phyloP scores from a whole-genome alignment of 2,329 filamentous ascomycete species.

The Elsinoe necatrix region DNA sequence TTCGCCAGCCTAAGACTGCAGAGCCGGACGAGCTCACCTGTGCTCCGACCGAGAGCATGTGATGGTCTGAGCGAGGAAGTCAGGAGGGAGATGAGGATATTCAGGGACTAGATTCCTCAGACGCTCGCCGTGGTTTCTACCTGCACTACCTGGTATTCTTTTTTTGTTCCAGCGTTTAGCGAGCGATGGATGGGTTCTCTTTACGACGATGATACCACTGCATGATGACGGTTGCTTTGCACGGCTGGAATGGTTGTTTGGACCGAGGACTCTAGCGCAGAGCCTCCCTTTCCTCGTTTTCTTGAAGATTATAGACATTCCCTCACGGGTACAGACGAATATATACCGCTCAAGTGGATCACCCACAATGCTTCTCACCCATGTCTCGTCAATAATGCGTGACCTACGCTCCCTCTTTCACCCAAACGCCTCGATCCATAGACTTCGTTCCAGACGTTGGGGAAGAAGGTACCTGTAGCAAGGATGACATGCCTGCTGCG shows the following conservation, averaged over 20 bases:
- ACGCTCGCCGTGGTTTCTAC: neutral
- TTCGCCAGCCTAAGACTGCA: constrained; percentile 7
- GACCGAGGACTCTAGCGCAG: constrained; percentile 10
- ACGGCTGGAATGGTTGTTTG: neutral
- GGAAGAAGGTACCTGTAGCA: too few species aligned
- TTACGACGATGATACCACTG: constrained; percentile 5
- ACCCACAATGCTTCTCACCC: neutral
- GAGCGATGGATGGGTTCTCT: neutral
- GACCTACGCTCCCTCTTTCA: too few species aligned
- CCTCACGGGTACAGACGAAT: neutral
- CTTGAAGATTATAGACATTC: neutral
- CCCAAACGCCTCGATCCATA: too few species aligned
- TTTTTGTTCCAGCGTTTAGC: neutral
- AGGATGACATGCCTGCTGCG: too few species aligned
- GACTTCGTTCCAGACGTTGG: too few species aligned
- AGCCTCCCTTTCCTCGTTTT: neutral
- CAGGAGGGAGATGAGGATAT: constrained; percentile 11
- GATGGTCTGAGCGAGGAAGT: constrained; percentile 11
- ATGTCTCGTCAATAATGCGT: neutral
- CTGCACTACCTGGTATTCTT: neutral
- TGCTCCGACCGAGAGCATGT: neutral
- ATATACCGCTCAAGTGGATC: neutral
- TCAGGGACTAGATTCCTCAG: neutral
- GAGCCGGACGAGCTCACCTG: neutral
- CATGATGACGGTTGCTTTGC: neutral